Base-by-base conservation (phyloP, 768 basidiomycete genomes). In the Boletus rex-veris region DNA sequence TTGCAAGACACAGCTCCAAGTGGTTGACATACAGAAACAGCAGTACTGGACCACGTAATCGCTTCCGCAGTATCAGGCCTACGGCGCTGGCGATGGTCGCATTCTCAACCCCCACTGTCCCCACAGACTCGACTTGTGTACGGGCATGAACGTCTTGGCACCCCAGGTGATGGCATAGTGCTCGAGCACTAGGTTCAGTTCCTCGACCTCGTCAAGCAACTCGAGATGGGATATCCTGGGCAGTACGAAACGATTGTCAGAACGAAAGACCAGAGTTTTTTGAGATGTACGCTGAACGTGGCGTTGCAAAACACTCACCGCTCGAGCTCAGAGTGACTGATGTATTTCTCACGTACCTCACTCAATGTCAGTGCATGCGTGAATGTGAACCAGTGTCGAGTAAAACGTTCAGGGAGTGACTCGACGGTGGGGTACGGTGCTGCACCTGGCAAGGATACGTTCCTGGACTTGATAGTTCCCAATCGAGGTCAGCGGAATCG, bases 171-270 rank as follows among this genome's bases (percentile, higher is more conserved):
- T 81, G 14, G 87, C 91, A 45, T 58, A 58, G 39, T 53, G 52
- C 11, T 26, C 36, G 18, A 58, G 56, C 5, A 58, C 89, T 5
- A 99, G 79, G 53, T 94, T 88, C 18, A 99, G 78, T 71, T 98
- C 96, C 69, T 99, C 96, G 9, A 93, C 76, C 70, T 99, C 58
- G 3, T 58, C 96, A 5, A 99, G 78, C 70, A 90, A 78, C 66
- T 98, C 96, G 15, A 97, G 77, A 52, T 73, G 76, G 0, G 88
- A 79, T 62, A 95, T 86, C 62, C 93, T 93, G 60, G 2, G 7
- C 8, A 2, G 28, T 2, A 28, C 28, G 7, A 2, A 8, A 8
- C 8, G 28, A 28, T 28, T 8, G 28, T 28, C 28, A 28, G 28
- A 28, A 28, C 28, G 28, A 28, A 28, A 8, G 28, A 28, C 8